These are phyloP conservation scores for Boletus rubroflammeus DNA, from an alignment of 768 basidiomycete species.

Conservation along the genomic window DNA sequence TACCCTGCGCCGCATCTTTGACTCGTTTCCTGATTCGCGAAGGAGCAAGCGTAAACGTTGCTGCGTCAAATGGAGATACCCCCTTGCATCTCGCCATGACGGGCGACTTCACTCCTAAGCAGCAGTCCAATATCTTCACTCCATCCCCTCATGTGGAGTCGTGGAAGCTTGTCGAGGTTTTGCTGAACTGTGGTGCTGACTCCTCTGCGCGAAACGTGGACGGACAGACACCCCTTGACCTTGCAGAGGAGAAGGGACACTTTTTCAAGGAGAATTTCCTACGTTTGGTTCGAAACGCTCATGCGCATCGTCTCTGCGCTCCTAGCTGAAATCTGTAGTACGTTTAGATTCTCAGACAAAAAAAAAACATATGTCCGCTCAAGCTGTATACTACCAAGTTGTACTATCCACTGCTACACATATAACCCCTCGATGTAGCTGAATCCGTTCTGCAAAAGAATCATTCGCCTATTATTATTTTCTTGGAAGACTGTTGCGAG, in stretches of 20 bases:
- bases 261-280: slow-evolving; percentile 5
- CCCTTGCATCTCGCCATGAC: background rate
- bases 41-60: background rate
- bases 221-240: background rate
- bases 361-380: too few relatives aligned
- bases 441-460: too few relatives aligned
- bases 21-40: background rate
- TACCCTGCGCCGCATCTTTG: background rate
- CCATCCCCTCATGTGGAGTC: background rate
- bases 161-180: background rate
- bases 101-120: background rate
- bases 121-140: too few relatives aligned
- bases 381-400: too few relatives aligned
- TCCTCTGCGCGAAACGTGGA: background rate
- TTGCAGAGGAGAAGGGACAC: background rate
- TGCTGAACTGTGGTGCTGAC: background rate
- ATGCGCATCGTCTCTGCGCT: too few relatives aligned
- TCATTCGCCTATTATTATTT: too few relatives aligned
- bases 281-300: background rate
- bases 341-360: background rate
- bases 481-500: too few relatives aligned
- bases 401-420: too few relatives aligned
- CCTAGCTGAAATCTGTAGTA: background rate
- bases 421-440: too few relatives aligned
- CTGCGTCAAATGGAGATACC: background rate